Evolutionary conservation across 1,284 basidiomycete species (phyloP).

Genomic region (Caloboletus firmus): DNA sequence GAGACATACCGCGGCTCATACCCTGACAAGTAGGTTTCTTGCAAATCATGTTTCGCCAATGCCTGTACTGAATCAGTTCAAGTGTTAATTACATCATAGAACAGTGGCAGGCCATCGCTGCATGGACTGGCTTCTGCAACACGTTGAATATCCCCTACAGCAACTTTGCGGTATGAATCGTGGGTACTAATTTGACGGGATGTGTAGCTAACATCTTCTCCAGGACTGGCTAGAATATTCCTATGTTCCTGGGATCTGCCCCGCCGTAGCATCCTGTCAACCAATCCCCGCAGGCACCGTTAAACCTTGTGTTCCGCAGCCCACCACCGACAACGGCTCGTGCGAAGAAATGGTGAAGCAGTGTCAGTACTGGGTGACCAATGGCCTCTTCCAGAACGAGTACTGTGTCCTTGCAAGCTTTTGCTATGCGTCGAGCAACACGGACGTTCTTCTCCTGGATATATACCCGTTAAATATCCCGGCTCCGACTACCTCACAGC

Average conservation of each 20-base stretch:
- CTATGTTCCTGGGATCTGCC: slow-evolving; percentile 19
- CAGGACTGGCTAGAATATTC: slow-evolving; percentile 29
- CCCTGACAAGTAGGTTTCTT: slow-evolving; percentile 13
- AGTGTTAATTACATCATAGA: slow-evolving; percentile 8
- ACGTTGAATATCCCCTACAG: slow-evolving; percentile 19
- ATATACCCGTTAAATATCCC: slow-evolving; percentile 10
- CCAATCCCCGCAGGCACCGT: neutral
- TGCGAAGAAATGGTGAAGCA: slow-evolving; percentile 15
- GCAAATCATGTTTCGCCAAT: neutral
- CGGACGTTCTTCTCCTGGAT: slow-evolving; percentile 17
- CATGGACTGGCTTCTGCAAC: slow-evolving; percentile 24
- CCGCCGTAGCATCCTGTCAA: slow-evolving; percentile 6
- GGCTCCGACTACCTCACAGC: slow-evolving; percentile 10
- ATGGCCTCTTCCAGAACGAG: slow-evolving; percentile 27
- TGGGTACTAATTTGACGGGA: neutral
- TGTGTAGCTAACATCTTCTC: neutral
- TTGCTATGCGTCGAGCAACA: slow-evolving; percentile 26
- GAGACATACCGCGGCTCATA: slow-evolving; percentile 17
- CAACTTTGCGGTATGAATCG: slow-evolving; percentile 18
- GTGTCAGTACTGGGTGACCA: slow-evolving; percentile 15
- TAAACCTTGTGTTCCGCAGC: slow-evolving; percentile 24
- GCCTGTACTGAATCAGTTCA: neutral
- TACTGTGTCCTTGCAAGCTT: slow-evolving; percentile 27
- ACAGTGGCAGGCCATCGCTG: slow-evolving; percentile 21
- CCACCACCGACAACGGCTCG: slow-evolving; percentile 25